Evolutionary conservation across 495 filamentous ascomycete species (phyloP).

Genomic region (Extremus antarcticus): DNA sequence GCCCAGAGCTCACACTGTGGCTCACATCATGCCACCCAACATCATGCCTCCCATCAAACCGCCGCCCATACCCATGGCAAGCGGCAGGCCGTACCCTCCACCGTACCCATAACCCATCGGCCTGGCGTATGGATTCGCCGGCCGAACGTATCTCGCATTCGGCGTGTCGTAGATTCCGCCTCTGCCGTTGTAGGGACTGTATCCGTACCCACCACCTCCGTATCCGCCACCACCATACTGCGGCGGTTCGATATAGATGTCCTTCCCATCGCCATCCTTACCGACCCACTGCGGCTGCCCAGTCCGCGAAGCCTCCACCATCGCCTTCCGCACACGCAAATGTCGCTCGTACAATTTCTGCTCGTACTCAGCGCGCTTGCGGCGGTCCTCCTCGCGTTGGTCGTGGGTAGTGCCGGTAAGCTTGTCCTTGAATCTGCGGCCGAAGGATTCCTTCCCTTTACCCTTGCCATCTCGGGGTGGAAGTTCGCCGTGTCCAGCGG

Average conservation of each 20-base stretch:
- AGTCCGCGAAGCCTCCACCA: conserved; percentile 33
- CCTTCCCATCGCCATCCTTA: conserved; percentile 35
- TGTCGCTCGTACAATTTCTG: conserved; percentile 31
- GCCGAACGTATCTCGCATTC: conserved; percentile 36
- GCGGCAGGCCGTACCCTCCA: conserved; percentile 33
- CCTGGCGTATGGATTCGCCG: conserved; percentile 32
- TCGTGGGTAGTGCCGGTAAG: conserved; percentile 37
- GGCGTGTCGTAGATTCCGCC: conserved; percentile 31
- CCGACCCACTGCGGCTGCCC: conserved; percentile 39
- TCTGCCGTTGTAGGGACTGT: conserved; percentile 29
- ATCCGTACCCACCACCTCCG: conserved; percentile 24
- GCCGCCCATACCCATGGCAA: conserved; percentile 31
- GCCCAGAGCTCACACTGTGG: too few species aligned
- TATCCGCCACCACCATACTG: conserved; percentile 17
- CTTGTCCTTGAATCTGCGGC: conserved; percentile 39
- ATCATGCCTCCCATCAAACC: conserved; percentile 33
- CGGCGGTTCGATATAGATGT: conserved; percentile 39
- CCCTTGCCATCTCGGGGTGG: conserved; percentile 12
- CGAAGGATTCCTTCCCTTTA: conserved; percentile 24
- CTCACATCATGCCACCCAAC: conserved; percentile 26
- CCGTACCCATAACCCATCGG: conserved; percentile 37
- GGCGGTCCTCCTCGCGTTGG: conserved; percentile 31
- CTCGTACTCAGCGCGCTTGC: conserved; percentile 34
- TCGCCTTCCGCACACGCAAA: conserved; percentile 29
- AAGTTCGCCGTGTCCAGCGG: conserved; percentile 10